Evolutionary conservation across 2,329 filamentous ascomycete species (phyloP).

Genomic region (Paecilomyces sp.): DNA sequence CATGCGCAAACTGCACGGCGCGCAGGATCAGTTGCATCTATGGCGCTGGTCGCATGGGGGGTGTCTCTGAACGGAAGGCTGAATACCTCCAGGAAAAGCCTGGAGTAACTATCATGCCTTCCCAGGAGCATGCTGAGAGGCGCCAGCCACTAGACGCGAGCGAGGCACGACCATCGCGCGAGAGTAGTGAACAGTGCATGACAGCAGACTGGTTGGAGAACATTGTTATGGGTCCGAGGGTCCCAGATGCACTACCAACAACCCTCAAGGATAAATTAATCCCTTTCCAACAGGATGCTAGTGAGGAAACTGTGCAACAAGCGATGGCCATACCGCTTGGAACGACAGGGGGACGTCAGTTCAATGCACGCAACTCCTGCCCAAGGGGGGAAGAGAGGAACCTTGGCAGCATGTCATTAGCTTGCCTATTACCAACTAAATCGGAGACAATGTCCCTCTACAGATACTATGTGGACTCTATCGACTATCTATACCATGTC

Average conservation of each 20-base stretch:
- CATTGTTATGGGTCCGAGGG: constrained; percentile 21
- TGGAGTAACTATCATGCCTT: not conserved
- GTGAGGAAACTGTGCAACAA: constrained; percentile 1
- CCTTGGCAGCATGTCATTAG: constrained; percentile 8
- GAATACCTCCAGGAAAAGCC: not conserved
- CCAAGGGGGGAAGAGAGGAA: not conserved
- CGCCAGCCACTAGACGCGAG: not conserved
- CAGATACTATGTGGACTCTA: constrained; percentile 23
- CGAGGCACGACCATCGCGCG: not conserved
- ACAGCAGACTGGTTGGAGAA: constrained; percentile 23
- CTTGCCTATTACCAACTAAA: constrained; percentile 19
- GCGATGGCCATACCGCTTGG: constrained; percentile 4
- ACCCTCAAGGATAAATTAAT: constrained; percentile 11
- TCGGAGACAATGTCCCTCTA: constrained; percentile 22
- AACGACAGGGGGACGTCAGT: not conserved
- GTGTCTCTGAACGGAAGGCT: not conserved
- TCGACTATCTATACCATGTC: constrained; percentile 31
- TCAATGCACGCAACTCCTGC: not conserved
- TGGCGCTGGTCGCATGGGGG: not conserved
- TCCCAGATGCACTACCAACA: constrained; percentile 15
- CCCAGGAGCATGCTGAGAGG: not conserved
- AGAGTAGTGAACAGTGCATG: constrained; percentile 11
- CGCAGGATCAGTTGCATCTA: constrained; percentile 23
- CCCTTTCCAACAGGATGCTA: constrained; percentile 3
- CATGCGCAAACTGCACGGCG: constrained; percentile 42